These are phyloP conservation scores for Phytophthora syringae DNA, from an alignment of 352 stramenopile species.

Conservation along the genomic window DNA sequence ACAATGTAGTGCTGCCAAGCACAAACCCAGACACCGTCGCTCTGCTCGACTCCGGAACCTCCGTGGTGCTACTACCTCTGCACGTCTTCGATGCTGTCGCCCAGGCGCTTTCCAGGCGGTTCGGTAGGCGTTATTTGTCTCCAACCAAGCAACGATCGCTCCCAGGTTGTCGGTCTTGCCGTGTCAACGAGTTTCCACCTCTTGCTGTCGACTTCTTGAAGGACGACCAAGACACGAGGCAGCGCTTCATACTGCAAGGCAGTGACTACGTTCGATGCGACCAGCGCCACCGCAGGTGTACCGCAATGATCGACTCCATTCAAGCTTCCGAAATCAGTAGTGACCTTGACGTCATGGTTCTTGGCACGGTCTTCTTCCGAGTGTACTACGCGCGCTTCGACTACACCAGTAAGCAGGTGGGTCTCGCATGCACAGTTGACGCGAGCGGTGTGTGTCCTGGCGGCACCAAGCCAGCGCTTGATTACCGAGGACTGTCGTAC, in stretches of 20 bases:
- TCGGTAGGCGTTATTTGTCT: conserved; percentile 15
- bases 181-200: conserved; percentile 28
- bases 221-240: not conserved
- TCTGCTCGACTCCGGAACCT: conserved; percentile 31
- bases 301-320: conserved; percentile 26
- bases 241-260: conserved; percentile 21
- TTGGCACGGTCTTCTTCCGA: conserved; percentile 31
- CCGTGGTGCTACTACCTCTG: conserved; percentile 23
- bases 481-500: conserved; percentile 15
- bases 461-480: conserved; percentile 15
- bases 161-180: conserved; percentile 19
- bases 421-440: conserved; percentile 21
- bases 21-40: not conserved
- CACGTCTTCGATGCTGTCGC: conserved; percentile 13
- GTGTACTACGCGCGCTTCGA: conserved; percentile 30
- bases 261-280: conserved; percentile 39
- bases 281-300: conserved; percentile 17
- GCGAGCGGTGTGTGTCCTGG: conserved; percentile 12
- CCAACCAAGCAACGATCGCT: not conserved
- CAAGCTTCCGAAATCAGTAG: conserved; percentile 24
- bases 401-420: conserved; percentile 25
- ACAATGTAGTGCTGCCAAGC: conserved; percentile 2
- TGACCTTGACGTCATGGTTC: conserved; percentile 19
- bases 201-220: conserved; percentile 21
- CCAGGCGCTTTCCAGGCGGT: conserved; percentile 8